Evolutionary conservation across 352 stramenopile genomes (phyloP).

Genomic region (Blastocystis sp.): DNA sequence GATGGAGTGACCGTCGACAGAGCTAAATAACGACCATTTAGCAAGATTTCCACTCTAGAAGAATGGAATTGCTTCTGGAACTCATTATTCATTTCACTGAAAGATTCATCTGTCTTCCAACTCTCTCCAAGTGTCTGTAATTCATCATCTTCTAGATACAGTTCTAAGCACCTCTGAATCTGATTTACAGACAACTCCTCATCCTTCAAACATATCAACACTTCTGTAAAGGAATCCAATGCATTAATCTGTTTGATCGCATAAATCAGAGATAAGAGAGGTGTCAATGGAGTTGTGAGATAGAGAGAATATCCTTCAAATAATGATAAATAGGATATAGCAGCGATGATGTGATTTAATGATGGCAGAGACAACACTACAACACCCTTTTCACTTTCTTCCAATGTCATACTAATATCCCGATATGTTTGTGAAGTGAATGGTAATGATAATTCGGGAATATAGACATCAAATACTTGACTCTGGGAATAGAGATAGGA

Average conservation of each 20-base stretch:
- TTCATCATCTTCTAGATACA: constrained; percentile 44
- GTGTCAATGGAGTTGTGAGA: neutral
- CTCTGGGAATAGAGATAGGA: neutral
- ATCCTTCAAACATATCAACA: neutral
- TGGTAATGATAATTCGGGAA: neutral
- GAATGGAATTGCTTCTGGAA: neutral
- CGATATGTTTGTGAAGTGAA: neutral
- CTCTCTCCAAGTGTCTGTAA: neutral
- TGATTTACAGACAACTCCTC: neutral
- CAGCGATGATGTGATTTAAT: neutral
- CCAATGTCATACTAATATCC: neutral
- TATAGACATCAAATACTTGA: neutral
- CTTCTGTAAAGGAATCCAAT: neutral
- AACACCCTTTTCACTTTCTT: neutral
- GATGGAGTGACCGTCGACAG: neutral
- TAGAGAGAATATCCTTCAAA: neutral
- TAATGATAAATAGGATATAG: neutral
- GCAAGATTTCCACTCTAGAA: neutral
- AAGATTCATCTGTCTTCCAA: constrained; percentile 1
- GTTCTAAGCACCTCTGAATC: neutral
- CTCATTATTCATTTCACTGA: neutral
- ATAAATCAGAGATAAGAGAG: neutral
- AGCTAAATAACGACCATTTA: constrained; percentile 21
- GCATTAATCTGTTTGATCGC: neutral
- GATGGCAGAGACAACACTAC: neutral